phyloP scores from a whole-genome alignment of 2,329 filamentous ascomycete genomes.

The Dichotomopilus funicola region DNA sequence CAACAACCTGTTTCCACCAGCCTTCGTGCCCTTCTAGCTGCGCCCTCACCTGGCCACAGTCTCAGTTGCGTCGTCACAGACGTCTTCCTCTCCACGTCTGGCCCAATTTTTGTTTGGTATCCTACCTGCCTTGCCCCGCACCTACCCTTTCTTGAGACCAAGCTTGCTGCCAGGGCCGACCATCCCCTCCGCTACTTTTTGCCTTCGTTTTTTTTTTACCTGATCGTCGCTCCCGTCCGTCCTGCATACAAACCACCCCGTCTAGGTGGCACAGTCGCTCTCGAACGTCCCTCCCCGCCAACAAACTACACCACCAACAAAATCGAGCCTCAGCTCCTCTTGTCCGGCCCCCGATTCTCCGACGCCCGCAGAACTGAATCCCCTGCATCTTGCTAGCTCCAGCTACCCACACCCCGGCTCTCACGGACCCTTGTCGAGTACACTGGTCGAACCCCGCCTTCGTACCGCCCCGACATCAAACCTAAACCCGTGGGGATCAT shows the following conservation, averaged over 20 bases:
- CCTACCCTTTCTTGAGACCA: constrained; percentile 8
- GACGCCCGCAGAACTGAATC: constrained; percentile 2
- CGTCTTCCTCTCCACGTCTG: background rate
- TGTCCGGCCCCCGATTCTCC: constrained; percentile 2
- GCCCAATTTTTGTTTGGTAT: background rate
- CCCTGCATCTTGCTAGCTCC: constrained; percentile 12
- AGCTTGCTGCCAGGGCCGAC: constrained; percentile 6
- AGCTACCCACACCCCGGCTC: constrained; percentile 1
- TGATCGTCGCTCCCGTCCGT: constrained; percentile 3
- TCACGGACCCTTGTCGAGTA: constrained; percentile 5
- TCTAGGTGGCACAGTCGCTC: constrained; percentile 16
- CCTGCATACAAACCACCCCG: constrained; percentile 1
- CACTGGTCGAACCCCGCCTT: constrained; percentile 16
- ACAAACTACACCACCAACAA: constrained; percentile 1
- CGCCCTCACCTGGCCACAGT: constrained; percentile 9
- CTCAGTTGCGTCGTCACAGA: background rate
- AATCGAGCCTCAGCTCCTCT: background rate
- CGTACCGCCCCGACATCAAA: constrained; percentile 12
- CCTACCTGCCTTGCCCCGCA: constrained; percentile 5
- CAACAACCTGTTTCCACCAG: constrained; percentile 16
- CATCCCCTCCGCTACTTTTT: constrained; percentile 6
- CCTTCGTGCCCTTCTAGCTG: constrained; percentile 13
- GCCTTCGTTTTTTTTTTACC: constrained; percentile 11
- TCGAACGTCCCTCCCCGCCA: constrained; percentile 8
- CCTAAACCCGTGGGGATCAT: constrained; percentile 4